These are phyloP conservation scores for Clarireedia hainanense DNA, from an alignment of 2,329 filamentous ascomycete genomes.

Conservation along the genomic window DNA sequence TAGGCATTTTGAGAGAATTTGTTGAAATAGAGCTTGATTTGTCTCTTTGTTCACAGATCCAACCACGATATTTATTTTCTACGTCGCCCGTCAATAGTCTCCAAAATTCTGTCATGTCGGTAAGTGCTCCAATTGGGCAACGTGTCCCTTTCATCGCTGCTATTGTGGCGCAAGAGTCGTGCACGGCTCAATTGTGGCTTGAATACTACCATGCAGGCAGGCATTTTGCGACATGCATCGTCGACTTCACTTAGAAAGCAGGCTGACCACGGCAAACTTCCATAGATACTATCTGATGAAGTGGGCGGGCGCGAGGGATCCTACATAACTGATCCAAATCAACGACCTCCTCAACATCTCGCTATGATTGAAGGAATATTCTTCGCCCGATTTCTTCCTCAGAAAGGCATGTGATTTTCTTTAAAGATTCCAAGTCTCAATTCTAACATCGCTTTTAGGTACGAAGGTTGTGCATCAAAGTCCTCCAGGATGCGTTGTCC, in stretches of 20 bases:
- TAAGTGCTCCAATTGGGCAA: not conserved
- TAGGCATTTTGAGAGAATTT: not conserved
- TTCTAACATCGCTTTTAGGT: conserved; percentile 32
- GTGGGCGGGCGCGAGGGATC: not conserved
- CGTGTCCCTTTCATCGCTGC: not conserved
- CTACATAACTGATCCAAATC: not conserved
- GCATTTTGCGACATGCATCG: no score
- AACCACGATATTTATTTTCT: no score
- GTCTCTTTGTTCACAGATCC: no score
- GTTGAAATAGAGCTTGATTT: no score
- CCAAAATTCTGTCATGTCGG: not conserved
- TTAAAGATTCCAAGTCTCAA: not conserved
- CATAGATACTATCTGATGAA: not conserved
- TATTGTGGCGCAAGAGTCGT: no score
- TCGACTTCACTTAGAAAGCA: not conserved
- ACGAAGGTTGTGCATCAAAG: conserved; percentile 57
- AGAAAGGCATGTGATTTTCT: conserved; percentile 42
- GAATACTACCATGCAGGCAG: no score
- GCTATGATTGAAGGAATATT: conserved; percentile 64
- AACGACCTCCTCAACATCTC: not conserved
- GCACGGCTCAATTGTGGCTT: no score
- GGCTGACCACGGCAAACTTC: not conserved
- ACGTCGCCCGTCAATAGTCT: no score
- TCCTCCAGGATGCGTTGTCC: conserved; percentile 54
- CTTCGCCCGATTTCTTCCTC: conserved; percentile 60